Percentiles rank a stretch among this genome's conserved stretches.
Evolutionary conservation across 2,329 filamentous ascomycete genomes (phyloP).

Genomic region (Apiospora koreana): DNA sequence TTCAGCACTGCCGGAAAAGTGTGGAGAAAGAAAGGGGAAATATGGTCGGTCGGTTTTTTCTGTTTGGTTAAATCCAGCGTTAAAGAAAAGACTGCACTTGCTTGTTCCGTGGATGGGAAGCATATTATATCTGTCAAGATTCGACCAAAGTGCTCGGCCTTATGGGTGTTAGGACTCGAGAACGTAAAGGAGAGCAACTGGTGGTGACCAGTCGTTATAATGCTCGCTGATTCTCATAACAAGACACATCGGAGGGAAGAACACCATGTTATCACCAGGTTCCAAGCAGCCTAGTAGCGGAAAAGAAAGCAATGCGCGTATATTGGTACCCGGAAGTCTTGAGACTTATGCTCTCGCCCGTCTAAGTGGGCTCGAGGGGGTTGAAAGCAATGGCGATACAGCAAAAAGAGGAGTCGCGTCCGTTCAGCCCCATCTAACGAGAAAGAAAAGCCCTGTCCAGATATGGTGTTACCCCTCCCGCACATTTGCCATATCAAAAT

Average conservation of each 20-base stretch:
- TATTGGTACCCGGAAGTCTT: background rate
- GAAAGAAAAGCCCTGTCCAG: background rate
- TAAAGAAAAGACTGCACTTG: background rate
- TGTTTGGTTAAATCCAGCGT: too few relatives aligned
- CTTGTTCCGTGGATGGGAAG: background rate
- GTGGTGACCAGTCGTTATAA: too few relatives aligned
- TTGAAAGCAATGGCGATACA: background rate
- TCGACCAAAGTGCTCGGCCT: too few relatives aligned
- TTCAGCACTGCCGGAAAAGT: background rate
- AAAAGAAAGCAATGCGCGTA: background rate
- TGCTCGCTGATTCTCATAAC: background rate
- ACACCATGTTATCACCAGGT: background rate
- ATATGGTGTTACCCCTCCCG: background rate
- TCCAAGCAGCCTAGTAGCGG: background rate
- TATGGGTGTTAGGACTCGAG: too few relatives aligned
- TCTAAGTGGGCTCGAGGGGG: background rate
- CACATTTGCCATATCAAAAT: background rate
- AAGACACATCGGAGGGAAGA: background rate
- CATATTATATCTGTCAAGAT: background rate
- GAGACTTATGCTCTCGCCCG: background rate
- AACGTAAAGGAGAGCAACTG: too few relatives aligned
- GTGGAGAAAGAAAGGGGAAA: background rate
- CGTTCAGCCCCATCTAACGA: background rate
- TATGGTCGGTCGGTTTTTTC: background rate
- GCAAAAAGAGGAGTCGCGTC: background rate